Percentiles rank a stretch among this genome's conserved stretches.
phyloP scores from a whole-genome alignment of 208 protist genomes.

The Leishmania martiniquensis region DNA sequence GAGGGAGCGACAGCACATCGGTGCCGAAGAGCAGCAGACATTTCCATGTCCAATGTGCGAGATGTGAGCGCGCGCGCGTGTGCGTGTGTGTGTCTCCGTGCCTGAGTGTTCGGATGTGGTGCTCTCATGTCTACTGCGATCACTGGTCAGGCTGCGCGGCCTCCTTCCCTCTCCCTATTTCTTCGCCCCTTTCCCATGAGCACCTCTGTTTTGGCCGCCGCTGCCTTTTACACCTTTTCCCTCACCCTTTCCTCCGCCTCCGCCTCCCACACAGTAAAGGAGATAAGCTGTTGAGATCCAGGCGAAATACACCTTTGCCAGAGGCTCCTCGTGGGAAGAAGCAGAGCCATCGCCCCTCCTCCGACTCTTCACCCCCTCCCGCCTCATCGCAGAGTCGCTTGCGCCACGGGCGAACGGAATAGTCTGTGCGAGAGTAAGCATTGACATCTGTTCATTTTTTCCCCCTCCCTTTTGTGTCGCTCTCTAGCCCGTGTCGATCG shows the following conservation, averaged over 20 bases:
- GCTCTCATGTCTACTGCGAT: constrained; percentile 1
- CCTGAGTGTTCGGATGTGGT: not conserved
- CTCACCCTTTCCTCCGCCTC: not conserved
- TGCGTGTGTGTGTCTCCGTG: not conserved
- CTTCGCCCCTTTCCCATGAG: not conserved
- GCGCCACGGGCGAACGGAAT: not conserved
- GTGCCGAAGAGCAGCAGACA: not conserved
- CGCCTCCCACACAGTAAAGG: not conserved
- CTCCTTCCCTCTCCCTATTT: constrained; percentile 6
- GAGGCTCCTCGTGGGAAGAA: not conserved
- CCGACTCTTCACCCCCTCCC: not conserved
- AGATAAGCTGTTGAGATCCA: not conserved
- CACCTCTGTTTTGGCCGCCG: not conserved
- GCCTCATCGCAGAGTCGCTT: too few species aligned
- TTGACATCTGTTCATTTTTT: constrained; percentile 13
- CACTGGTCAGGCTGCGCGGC: not conserved
- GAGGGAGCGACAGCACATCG: not conserved
- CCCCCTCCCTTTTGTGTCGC: not conserved
- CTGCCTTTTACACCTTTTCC: not conserved
- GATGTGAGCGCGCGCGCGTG: not conserved
- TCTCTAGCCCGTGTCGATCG: too few species aligned
- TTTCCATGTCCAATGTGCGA: too few species aligned
- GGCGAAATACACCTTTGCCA: not conserved
- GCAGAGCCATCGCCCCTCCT: not conserved
- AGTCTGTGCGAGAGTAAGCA: not conserved